Evolutionary conservation across 2,329 filamentous ascomycete genomes (phyloP).

Genomic region (Fusarium sp.): DNA sequence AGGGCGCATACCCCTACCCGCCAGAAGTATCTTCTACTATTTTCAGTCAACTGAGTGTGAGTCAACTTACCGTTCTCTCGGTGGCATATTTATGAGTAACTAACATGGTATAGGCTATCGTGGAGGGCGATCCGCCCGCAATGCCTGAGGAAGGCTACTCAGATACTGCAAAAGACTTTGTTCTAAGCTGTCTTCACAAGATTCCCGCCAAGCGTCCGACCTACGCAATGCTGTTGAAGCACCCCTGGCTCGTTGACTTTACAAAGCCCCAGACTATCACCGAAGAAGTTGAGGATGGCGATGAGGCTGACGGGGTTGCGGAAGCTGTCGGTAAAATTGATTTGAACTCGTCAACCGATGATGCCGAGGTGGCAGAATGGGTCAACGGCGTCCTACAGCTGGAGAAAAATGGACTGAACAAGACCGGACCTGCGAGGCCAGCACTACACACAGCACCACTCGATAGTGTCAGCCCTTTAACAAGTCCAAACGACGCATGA

Average conservation of each 20-base stretch:
- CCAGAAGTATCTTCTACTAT: conserved; percentile 99
- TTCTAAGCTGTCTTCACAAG: conserved; percentile 91
- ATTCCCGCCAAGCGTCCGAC: conserved; percentile 93
- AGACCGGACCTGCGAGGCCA: conserved; percentile 73
- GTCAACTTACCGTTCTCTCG: conserved; percentile 56
- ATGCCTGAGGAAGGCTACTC: conserved; percentile 86
- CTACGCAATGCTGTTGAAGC: conserved; percentile 89
- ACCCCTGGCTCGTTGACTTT: conserved; percentile 86
- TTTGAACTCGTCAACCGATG: conserved; percentile 65
- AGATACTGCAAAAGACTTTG: conserved; percentile 85
- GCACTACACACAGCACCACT: conserved; percentile 90
- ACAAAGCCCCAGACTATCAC: conserved; percentile 82
- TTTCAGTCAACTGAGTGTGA: conserved; percentile 95
- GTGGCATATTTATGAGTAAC: neutral
- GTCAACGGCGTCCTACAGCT: conserved; percentile 78
- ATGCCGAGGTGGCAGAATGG: conserved; percentile 90
- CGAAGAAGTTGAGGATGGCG: conserved; percentile 77
- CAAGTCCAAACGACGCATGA: conserved; percentile 55
- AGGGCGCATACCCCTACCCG: conserved; percentile 95
- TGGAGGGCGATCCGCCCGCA: conserved; percentile 94
- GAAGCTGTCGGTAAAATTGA: conserved; percentile 63
- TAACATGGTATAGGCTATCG: conserved; percentile 80
- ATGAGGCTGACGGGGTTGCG: conserved; percentile 61
- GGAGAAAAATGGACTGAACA: conserved; percentile 65
- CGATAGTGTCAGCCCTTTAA: conserved; percentile 75